Evolutionary conservation across 169 alveolate genomes (phyloP), one percentile per base, ranked within the genome.

Genomic region (Ichthyophthirius multifiliis): DNA sequence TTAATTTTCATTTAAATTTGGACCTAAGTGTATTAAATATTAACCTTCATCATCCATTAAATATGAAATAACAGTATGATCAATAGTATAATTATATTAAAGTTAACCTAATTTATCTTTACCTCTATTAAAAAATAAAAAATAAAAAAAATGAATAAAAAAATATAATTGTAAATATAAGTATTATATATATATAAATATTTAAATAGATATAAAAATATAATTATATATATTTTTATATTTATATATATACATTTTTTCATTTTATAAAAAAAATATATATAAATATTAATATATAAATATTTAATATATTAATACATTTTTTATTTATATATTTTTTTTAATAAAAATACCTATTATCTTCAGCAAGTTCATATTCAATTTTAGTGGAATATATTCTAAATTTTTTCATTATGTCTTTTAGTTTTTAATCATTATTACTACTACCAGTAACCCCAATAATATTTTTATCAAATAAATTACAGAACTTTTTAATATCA

Each of bases 61-160:
- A 47, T 86, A 89, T 10, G 87, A 79, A 9, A 89, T 64, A 30
- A 89, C 87, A n/a, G 94, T 83, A 47, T 89, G 92, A 76, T 89
- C 92, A 0, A 89, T 75, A 6, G 90, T 82, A 63, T 89, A 89
- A 35, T 75, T 65, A 31, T 89, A 85, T 37, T 84, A 55, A 18
- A 81, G 71, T 43, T 80, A 71, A n/a, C 48, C 32, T 20, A 62
- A 15, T 23, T 20, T n/a, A n/a, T n/a, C n/a, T n/a, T n/a, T n/a
- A n/a, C n/a, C n/a, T n/a, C n/a, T n/a, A n/a, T n/a, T n/a, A n/a
- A n/a, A n/a, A n/a, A n/a, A n/a, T n/a, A n/a, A n/a, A n/a, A n/a
- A n/a, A n/a, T n/a, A n/a, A n/a, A n/a, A n/a, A n/a, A n/a, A n/a
- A n/a, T n/a, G n/a, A n/a, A n/a, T n/a, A n/a, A n/a, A n/a, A n/a